phyloP scores from a whole-genome alignment of 75 land plant genomes.

The Adiantum capillusveneris region DNA sequence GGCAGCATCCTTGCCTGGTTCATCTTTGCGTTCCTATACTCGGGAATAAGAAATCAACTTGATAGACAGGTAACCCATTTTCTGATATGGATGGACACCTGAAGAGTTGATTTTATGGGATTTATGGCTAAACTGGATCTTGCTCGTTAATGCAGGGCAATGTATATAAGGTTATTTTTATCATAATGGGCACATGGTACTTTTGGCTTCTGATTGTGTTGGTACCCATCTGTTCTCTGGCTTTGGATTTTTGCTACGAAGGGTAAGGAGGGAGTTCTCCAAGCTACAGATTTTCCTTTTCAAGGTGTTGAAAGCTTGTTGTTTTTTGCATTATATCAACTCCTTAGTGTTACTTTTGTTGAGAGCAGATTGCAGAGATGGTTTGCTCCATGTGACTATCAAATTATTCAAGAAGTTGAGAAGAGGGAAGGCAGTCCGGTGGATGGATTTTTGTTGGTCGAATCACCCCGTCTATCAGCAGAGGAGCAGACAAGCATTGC shows the following conservation, averaged over 20 bases:
- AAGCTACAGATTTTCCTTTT: neutral
- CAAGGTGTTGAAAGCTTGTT: no score
- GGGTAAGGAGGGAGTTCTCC: conserved; percentile 43
- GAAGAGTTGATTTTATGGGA: neutral
- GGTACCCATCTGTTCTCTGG: conserved; percentile 75
- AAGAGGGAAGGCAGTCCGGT: conserved; percentile 24
- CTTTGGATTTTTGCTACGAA: conserved; percentile 62
- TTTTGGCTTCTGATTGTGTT: conserved; percentile 74
- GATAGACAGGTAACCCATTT: conserved; percentile 49
- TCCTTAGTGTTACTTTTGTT: conserved; percentile 5
- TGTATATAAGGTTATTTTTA: conserved; percentile 68
- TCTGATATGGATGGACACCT: neutral
- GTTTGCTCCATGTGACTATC: conserved; percentile 91
- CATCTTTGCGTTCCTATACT: conserved; percentile 78
- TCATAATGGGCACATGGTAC: conserved; percentile 81
- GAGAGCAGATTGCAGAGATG: conserved; percentile 68
- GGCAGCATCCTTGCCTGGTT: conserved; percentile 95
- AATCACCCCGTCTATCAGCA: conserved; percentile 38
- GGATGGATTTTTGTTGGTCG: conserved; percentile 35
- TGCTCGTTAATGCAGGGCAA: conserved; percentile 55
- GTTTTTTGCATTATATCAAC: no score
- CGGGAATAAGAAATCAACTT: conserved; percentile 56
- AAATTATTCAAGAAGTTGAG: conserved; percentile 79
- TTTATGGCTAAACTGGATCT: neutral
- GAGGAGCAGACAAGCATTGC: conserved; percentile 69